phyloP scores from a whole-genome alignment of 2,329 filamentous ascomycete genomes.

The Metarhizium album region DNA sequence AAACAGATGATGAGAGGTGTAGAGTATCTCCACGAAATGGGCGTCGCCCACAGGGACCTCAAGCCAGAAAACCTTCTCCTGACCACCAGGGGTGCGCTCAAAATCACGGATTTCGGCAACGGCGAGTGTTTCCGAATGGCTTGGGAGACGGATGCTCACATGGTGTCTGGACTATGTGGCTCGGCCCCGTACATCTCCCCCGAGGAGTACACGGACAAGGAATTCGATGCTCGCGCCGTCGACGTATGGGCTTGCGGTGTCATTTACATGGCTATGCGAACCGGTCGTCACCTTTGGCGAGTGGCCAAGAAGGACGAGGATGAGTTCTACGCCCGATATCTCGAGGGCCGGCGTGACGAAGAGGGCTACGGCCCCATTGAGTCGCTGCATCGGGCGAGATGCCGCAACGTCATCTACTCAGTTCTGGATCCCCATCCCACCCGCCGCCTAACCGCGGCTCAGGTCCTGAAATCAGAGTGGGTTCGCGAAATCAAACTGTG shows the following conservation, averaged over 20 bases:
- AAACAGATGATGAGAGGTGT: constrained; percentile 99
- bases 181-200: constrained; percentile 96
- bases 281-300: constrained; percentile 89
- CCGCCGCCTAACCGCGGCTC: constrained; percentile 86
- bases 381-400: constrained; percentile 84
- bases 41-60: constrained; percentile 89
- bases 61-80: constrained; percentile 95
- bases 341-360: constrained; percentile 86
- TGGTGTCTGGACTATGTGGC: constrained; percentile 93
- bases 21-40: constrained; percentile 99
- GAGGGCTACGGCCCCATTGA: constrained; percentile 96
- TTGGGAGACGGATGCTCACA: constrained; percentile 96
- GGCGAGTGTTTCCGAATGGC: constrained; percentile 99
- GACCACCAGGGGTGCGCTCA: constrained; percentile 83
- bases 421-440: constrained; percentile 91
- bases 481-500: constrained; percentile 95
- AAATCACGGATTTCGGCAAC: constrained; percentile 98
- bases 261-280: constrained; percentile 99
- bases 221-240: constrained; percentile 95
- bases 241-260: constrained; percentile 98
- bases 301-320: constrained; percentile 96
- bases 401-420: constrained; percentile 97
- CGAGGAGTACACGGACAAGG: constrained; percentile 88
- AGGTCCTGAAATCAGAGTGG: constrained; percentile 98
- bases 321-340: constrained; percentile 90